These are phyloP conservation scores for Saccharomyces paradoxus DNA, from an alignment of 805 yeast genomes.

Conservation along the genomic window DNA sequence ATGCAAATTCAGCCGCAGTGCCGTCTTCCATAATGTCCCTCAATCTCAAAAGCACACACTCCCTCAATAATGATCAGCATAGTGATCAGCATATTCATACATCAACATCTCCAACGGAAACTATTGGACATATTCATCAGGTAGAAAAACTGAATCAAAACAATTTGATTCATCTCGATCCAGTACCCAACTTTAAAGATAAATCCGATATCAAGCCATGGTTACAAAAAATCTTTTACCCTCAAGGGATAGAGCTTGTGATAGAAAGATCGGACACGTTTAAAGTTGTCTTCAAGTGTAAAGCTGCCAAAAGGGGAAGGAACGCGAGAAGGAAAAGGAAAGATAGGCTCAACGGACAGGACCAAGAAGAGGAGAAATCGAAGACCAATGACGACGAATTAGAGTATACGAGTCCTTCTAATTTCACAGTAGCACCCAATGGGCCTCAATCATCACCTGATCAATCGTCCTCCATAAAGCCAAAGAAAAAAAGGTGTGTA, in stretches of 20 bases:
- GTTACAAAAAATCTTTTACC: conserved; percentile 42
- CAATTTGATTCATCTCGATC: conserved; percentile 31
- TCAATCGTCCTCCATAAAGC: not conserved
- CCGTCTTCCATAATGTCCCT: not conserved
- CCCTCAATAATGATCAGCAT: not conserved
- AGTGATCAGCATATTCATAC: not conserved
- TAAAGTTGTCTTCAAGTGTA: conserved; percentile 57
- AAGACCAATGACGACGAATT: not conserved
- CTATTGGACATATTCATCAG: conserved; percentile 3
- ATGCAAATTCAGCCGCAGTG: not conserved
- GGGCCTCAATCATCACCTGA: not conserved
- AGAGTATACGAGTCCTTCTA: not conserved
- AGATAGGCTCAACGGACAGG: conserved; percentile 8
- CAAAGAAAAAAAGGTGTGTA: conserved; percentile 25
- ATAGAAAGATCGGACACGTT: conserved; percentile 55
- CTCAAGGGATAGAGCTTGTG: conserved; percentile 46
- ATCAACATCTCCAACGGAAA: conserved; percentile 1
- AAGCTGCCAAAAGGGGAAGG: conserved; percentile 32
- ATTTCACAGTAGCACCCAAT: not conserved
- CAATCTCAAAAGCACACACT: not conserved
- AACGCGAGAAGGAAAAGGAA: conserved; percentile 10
- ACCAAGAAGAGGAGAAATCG: not conserved
- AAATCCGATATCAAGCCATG: conserved; percentile 54
- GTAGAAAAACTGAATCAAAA: conserved; percentile 15
- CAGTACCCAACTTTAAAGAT: conserved; percentile 34